Base-by-base conservation (phyloP, 176 grass and related monocot genomes). In the Zizania latifolia region DNA sequence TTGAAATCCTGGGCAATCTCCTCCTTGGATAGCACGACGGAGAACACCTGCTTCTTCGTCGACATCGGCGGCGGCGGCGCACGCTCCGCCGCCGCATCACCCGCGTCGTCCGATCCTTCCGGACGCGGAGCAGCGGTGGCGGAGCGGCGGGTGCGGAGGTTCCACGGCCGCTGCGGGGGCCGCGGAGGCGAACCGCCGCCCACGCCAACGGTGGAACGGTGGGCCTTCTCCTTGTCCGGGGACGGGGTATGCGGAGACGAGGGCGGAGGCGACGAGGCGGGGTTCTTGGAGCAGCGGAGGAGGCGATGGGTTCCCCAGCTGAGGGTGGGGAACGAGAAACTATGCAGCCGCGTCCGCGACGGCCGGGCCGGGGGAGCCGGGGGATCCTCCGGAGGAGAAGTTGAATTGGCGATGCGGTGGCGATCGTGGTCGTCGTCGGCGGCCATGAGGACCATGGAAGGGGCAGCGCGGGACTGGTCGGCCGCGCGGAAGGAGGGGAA, bases 251-350 rank as follows among this genome's bases (percentile, higher is more conserved):
- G 60, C 62, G 75, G 62, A 0, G 53, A 19, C 11, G 61, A 1
- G 3, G 59, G 33, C 0, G 32, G 23, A 4, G 85, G n/a, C 34
- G 70, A 41, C 2, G 80, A 69, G 16, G 69, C 26, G 27, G 61
- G 19, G 34, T 22, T 70, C 72, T 85, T 89, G 72, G 87, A 43
- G 78, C 87, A 89, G 21, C 87, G 87, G 71, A 89, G 87, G 66
- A 89, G 72, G 58, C 87, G 87, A 63, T 85, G 82, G 8, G 87
- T 82, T 57, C 82, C 87, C 87, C 87, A 89, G 87, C 77, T 89
- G 72, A 89, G 66, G 35, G 71, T 77, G 4, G 82, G 82, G 72
- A 89, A 89, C 50, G 78, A 77, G 87, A 89, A 89, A 30, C 68
- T 58, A 82, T 89, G 87, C 6, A 89, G 82, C 24, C 65, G 39